Evolutionary conservation across 305 asterid genomes (phyloP).

Genomic region (Fraxinus angustifolia): DNA sequence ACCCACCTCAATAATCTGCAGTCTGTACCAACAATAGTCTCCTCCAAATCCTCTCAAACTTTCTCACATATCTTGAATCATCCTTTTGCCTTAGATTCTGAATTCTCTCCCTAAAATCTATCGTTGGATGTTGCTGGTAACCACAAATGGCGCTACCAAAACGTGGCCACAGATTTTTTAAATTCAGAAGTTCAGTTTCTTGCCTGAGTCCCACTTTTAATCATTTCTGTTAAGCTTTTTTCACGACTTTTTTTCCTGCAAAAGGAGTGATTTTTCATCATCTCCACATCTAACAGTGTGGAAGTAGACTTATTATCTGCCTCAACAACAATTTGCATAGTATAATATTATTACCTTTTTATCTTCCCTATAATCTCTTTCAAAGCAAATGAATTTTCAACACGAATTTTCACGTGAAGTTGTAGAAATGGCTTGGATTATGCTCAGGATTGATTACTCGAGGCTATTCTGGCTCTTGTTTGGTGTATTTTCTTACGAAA

Average conservation of each 20-base stretch:
- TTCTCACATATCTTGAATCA: not conserved
- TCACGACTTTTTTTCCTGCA: not conserved
- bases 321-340: not conserved
- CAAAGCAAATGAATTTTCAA: constrained; percentile 40
- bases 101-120: not conserved
- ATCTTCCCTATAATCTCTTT: not conserved
- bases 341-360: not conserved
- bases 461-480: constrained; percentile 71
- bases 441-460: constrained; percentile 74
- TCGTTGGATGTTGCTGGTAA: not conserved
- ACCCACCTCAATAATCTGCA: not conserved
- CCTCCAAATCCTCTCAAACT: not conserved
- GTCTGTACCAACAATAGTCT: not conserved
- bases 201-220: constrained; percentile 27
- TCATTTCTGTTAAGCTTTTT: constrained; percentile 14
- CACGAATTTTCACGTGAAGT: constrained; percentile 40
- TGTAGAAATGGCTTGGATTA: constrained; percentile 64
- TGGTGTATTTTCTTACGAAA: constrained; percentile 70
- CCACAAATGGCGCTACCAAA: constrained; percentile 50
- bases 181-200: constrained; percentile 46
- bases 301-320: not conserved
- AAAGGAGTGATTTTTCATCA: not conserved
- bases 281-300: constrained; percentile 13
- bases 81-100: not conserved
- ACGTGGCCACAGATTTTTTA: constrained; percentile 61